Evolutionary conservation across 1,284 basidiomycete species (phyloP).

Genomic region (Xerocomus nothofagi): DNA sequence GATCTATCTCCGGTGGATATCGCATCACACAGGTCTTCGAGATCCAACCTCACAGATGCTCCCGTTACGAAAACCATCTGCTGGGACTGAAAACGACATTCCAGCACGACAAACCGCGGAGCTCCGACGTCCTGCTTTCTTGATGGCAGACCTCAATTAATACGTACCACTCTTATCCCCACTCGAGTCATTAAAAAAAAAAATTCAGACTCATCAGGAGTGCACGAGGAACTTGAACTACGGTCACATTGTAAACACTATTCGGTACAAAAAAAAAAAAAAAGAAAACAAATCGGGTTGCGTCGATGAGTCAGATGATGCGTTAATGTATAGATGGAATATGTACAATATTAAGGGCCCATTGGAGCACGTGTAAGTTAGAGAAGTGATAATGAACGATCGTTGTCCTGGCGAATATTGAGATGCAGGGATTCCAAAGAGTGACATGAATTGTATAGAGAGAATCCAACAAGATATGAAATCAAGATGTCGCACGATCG

Average conservation of each 20-base stretch:
- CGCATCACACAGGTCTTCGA: constrained; percentile 13
- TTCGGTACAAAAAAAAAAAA: constrained; percentile 24
- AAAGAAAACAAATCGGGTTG: constrained; percentile 24
- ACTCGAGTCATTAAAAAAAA: constrained; percentile 13
- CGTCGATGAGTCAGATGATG: constrained; percentile 35
- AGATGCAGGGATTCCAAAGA: constrained; percentile 36
- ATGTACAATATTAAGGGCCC: constrained; percentile 40
- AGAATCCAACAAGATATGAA: constrained; percentile 39
- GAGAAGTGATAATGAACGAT: constrained; percentile 38
- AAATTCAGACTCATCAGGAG: constrained; percentile 1
- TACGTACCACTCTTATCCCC: constrained; percentile 26
- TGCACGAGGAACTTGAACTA: too few relatives aligned
- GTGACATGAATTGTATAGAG: constrained; percentile 38
- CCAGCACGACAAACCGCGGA: constrained; percentile 31
- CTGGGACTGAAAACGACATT: constrained; percentile 3
- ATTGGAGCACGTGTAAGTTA: constrained; percentile 36
- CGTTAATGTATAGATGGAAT: constrained; percentile 35
- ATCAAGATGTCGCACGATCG: constrained; percentile 40
- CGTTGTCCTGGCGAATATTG: constrained; percentile 38
- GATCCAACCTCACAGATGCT: constrained; percentile 22
- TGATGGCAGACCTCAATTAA: constrained; percentile 2
- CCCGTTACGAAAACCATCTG: constrained; percentile 15
- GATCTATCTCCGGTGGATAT: constrained; percentile 26
- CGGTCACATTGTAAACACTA: constrained; percentile 25
- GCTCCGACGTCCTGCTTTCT: constrained; percentile 22